Percentiles rank a stretch among this genome's conserved stretches.
These are phyloP conservation scores for Dioscorea dumetorum DNA, from an alignment of 106 monocot genomes.

Conservation along the genomic window DNA sequence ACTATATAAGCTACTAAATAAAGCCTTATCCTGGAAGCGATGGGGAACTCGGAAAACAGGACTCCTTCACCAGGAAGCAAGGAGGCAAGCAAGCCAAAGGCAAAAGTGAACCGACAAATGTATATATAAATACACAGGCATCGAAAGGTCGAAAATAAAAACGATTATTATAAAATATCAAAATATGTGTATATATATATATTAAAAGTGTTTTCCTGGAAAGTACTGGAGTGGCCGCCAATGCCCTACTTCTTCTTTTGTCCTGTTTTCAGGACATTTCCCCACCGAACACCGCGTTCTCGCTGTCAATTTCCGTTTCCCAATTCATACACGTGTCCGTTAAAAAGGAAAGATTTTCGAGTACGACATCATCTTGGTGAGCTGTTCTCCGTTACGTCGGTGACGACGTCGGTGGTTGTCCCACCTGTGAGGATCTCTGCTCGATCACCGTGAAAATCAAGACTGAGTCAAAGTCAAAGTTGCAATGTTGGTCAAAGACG, in stretches of 20 bases:
- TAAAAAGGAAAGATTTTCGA: no score
- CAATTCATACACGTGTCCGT: neutral
- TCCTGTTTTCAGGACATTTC: no score
- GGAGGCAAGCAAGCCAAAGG: neutral
- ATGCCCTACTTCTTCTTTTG: neutral
- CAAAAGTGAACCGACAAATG: neutral
- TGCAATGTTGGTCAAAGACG: no score
- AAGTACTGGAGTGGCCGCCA: neutral
- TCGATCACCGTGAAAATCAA: no score
- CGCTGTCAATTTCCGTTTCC: neutral
- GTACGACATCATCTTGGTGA: neutral
- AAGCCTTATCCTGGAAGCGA: no score
- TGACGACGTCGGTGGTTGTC: no score
- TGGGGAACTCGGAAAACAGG: neutral
- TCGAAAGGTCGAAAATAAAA: no score
- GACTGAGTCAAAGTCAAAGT: no score
- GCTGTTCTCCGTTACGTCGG: neutral
- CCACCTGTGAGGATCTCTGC: no score
- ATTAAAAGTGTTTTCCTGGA: neutral
- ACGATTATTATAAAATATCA: no score
- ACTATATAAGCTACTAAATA: no score
- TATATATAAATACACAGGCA: neutral
- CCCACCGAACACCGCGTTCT: neutral
- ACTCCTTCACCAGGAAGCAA: neutral
- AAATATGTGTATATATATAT: neutral